A percentile compares a stretch with the other conserved stretches of the same genome.
These are phyloP conservation scores for Solanum okadae DNA, from an alignment of 257 asterid genomes.

Conservation along the genomic window DNA sequence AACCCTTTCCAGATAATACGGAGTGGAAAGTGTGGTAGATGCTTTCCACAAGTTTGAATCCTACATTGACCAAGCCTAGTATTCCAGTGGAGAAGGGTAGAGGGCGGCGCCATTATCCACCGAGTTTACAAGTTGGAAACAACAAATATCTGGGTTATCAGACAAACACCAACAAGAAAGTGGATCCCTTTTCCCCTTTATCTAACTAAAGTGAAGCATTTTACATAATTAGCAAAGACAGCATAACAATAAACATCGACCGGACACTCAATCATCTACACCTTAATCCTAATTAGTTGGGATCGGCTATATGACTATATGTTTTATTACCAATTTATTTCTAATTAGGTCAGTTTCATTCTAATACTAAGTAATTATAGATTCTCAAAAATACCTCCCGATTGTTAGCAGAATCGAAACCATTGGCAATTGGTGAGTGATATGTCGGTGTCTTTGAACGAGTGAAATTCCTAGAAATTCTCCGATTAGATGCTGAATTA, in stretches of 20 bases:
- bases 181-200: neutral
- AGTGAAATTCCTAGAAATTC: constrained; percentile 39
- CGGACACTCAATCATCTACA: neutral
- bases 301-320: neutral
- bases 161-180: neutral
- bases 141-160: neutral
- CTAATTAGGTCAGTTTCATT: neutral
- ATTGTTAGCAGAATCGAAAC: constrained; percentile 44
- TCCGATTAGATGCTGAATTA: constrained; percentile 44
- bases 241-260: neutral
- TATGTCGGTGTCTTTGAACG: constrained; percentile 42
- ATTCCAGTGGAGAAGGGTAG: neutral
- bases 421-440: constrained; percentile 56
- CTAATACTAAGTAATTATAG: neutral
- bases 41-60: neutral
- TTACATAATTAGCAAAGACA: neutral
- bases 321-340: neutral
- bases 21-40: neutral
- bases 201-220: neutral
- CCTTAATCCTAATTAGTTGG: neutral
- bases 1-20: neutral
- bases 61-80: neutral
- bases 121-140: neutral
- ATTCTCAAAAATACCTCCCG: constrained; percentile 38
- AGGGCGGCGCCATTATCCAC: neutral